phyloP scores from a whole-genome alignment of 495 filamentous ascomycete species.

The Immersiella caudata region DNA sequence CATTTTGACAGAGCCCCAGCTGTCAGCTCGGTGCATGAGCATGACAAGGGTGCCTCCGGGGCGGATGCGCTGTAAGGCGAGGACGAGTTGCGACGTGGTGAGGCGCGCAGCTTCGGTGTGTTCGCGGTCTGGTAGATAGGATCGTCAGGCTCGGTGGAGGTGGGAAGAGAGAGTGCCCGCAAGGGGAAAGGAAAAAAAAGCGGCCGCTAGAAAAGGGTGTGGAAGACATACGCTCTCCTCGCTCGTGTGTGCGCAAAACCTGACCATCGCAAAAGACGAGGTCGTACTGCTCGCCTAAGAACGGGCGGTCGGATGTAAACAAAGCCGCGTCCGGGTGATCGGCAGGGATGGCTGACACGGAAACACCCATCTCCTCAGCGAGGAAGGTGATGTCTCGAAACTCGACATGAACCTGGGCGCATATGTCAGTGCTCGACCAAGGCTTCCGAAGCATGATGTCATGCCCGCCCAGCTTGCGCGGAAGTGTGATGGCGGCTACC shows the following conservation, averaged over 20 bases:
- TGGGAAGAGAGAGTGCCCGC: too few species aligned
- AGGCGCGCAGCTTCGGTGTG: constrained; percentile 47
- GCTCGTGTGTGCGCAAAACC: too few species aligned
- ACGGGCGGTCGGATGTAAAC: not conserved
- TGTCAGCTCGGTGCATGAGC: constrained; percentile 55
- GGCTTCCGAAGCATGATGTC: not conserved
- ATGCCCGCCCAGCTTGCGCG: not conserved
- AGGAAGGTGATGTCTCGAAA: not conserved
- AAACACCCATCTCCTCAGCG: constrained; percentile 3
- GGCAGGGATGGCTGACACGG: constrained; percentile 17
- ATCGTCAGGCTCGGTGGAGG: too few species aligned
- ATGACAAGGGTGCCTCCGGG: constrained; percentile 53
- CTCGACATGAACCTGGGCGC: not conserved
- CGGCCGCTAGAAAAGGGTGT: too few species aligned
- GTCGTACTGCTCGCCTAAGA: not conserved
- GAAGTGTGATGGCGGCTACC: not conserved
- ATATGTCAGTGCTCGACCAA: not conserved
- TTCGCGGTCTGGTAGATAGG: constrained; percentile 31
- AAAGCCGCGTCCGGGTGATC: not conserved
- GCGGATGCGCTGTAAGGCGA: constrained; percentile 51
- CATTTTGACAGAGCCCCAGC: constrained; percentile 42
- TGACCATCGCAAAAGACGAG: too few species aligned
- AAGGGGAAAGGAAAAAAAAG: too few species aligned
- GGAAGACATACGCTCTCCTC: too few species aligned
- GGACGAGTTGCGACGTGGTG: constrained; percentile 46